Evolutionary conservation across 1,284 basidiomycete genomes (phyloP).

Genomic region (Pseudozyma tsukubaensis): DNA sequence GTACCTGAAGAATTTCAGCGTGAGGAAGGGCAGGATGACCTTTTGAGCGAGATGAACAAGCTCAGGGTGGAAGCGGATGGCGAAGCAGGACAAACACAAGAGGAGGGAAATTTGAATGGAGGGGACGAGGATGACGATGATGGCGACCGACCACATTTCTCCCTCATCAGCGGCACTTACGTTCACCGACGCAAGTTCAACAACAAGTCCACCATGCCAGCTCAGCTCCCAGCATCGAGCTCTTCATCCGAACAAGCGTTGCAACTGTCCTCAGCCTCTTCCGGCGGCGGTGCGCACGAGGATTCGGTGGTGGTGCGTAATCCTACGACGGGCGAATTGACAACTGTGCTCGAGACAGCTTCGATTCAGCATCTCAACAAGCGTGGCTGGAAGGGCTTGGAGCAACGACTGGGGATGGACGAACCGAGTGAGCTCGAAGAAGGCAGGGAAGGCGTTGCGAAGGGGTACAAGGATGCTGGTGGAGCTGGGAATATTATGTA

Average conservation of each 20-base stretch:
- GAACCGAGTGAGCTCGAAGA: slow-evolving; percentile 85
- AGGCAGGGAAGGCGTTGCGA: slow-evolving; percentile 87
- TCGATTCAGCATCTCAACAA: slow-evolving; percentile 75
- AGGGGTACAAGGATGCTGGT: slow-evolving; percentile 76
- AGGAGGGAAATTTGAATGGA: slow-evolving; percentile 11
- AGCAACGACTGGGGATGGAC: slow-evolving; percentile 82
- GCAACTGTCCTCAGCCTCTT: slow-evolving; percentile 1
- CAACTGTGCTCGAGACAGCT: slow-evolving; percentile 69
- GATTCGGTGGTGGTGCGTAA: slow-evolving; percentile 74
- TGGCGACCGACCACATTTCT: slow-evolving; percentile 77
- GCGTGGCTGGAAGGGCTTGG: slow-evolving; percentile 85
- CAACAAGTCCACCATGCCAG: slow-evolving; percentile 14
- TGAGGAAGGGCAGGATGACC: not conserved
- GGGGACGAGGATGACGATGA: slow-evolving; percentile 49
- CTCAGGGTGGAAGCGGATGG: slow-evolving; percentile 9
- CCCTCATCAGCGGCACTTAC: slow-evolving; percentile 86
- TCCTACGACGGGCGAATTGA: slow-evolving; percentile 74
- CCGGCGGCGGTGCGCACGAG: slow-evolving; percentile 11
- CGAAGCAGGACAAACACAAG: not conserved
- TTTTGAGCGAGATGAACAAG: slow-evolving; percentile 7
- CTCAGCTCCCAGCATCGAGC: slow-evolving; percentile 42
- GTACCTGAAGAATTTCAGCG: slow-evolving; percentile 58
- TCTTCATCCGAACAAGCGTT: slow-evolving; percentile 1
- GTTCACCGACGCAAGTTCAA: slow-evolving; percentile 79
- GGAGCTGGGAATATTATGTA: slow-evolving; percentile 48